phyloP scores from a whole-genome alignment of 192 early-diverging fungal genomes.

The Gamsiella multidivaricata region DNA sequence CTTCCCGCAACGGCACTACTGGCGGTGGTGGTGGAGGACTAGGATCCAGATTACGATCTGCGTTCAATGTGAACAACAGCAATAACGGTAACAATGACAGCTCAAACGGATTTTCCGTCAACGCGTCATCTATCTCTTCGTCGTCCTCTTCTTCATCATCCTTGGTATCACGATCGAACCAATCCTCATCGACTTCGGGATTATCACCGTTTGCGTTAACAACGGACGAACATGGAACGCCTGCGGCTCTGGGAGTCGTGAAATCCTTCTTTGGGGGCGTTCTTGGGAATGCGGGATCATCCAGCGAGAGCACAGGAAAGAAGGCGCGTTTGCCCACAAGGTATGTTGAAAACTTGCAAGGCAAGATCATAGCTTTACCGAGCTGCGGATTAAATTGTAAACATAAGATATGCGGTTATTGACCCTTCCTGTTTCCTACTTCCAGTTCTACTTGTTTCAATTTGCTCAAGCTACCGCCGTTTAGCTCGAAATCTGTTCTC shows the following conservation, averaged over 20 bases:
- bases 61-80: conserved; percentile 5
- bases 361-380: no score
- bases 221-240: conserved; percentile 29
- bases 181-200: background rate
- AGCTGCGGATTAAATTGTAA: background rate
- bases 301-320: conserved; percentile 57
- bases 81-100: background rate
- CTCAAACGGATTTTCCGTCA: background rate
- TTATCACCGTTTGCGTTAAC: conserved; percentile 11
- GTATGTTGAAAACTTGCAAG: no score
- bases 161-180: background rate
- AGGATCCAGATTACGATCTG: conserved; percentile 44
- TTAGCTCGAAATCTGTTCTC: conserved; percentile 58
- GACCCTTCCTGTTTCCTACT: conserved; percentile 59
- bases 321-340: conserved; percentile 68
- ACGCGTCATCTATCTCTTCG: conserved; percentile 4
- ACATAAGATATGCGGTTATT: no score
- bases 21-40: conserved; percentile 17
- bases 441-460: conserved; percentile 43
- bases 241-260: conserved; percentile 52
- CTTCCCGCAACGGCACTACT: background rate
- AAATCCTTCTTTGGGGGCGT: conserved; percentile 72
- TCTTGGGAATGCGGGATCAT: conserved; percentile 57
- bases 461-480: conserved; percentile 47
- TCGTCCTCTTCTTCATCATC: conserved; percentile 8